phyloP scores from a whole-genome alignment of 176 grass and related monocot species.

The Aegilops umbellulata region DNA sequence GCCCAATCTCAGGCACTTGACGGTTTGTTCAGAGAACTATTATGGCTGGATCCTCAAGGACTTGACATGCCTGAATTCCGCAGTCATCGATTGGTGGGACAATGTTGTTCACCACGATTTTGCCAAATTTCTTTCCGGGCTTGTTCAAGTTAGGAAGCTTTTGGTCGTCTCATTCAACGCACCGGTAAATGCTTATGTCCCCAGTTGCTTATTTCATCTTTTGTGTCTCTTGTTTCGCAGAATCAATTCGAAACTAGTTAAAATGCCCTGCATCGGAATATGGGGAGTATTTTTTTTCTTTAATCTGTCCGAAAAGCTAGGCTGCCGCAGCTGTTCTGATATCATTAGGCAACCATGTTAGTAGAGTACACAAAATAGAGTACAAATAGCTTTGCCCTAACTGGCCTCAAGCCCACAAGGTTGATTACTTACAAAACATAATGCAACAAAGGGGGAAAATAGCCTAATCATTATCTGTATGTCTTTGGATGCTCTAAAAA shows the following conservation, averaged over 20 bases:
- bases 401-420: no score
- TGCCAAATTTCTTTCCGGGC: not conserved
- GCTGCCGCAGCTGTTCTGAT: not conserved
- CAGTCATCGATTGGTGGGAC: slow-evolving; percentile 3
- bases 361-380: not conserved
- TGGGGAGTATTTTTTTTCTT: not conserved
- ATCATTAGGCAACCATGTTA: not conserved
- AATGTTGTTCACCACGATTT: slow-evolving; percentile 1
- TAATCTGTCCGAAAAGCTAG: not conserved
- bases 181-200: not conserved
- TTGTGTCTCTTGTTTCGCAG: not conserved
- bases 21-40: slow-evolving; percentile 10
- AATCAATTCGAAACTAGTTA: not conserved
- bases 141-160: slow-evolving; percentile 2
- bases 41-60: slow-evolving; percentile 26
- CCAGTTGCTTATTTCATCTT: not conserved
- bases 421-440: no score
- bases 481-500: not conserved
- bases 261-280: not conserved
- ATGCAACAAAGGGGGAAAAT: no score
- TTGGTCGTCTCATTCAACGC: not conserved
- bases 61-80: slow-evolving; percentile 1
- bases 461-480: not conserved
- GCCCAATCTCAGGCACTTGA: slow-evolving; percentile 17
- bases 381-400: no score